Evolutionary conservation across 495 filamentous ascomycete species (phyloP).

Genomic region (Penicillium lagena): DNA sequence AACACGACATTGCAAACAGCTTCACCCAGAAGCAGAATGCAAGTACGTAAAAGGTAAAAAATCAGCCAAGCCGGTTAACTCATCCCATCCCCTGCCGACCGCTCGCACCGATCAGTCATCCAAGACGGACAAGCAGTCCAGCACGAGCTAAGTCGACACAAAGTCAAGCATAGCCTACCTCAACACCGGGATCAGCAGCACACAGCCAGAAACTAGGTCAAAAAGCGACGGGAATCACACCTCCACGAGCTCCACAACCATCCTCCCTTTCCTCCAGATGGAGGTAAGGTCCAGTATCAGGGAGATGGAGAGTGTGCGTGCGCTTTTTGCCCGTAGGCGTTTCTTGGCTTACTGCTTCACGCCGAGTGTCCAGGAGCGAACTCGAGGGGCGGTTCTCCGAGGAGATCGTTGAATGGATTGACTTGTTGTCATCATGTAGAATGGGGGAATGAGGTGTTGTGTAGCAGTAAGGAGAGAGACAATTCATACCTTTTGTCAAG

Average conservation of each 20-base stretch:
- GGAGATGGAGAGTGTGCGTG: conserved; percentile 23
- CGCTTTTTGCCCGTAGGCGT: too few species aligned
- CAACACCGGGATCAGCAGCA: conserved; percentile 14
- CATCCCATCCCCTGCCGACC: conserved; percentile 52
- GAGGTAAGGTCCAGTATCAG: conserved; percentile 57
- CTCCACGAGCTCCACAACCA: conserved; percentile 75
- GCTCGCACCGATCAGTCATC: conserved; percentile 32
- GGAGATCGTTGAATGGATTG: conserved; percentile 98
- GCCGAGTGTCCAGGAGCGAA: conserved; percentile 9
- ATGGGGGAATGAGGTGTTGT: conserved; percentile 6
- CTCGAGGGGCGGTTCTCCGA: conserved; percentile 51
- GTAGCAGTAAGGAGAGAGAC: conserved; percentile 1
- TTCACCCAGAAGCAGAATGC: conserved; percentile 4
- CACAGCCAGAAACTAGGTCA: conserved; percentile 11
- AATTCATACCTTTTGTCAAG: conserved; percentile 6
- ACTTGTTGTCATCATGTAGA: conserved; percentile 86
- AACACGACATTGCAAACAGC: conserved; percentile 1
- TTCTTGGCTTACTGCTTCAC: conserved; percentile 11
- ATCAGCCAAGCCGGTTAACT: conserved; percentile 64
- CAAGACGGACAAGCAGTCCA: conserved; percentile 50
- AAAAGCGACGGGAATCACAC: conserved; percentile 23
- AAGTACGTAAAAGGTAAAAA: conserved; percentile 9
- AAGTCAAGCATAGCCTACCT: conserved; percentile 43
- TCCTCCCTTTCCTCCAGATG: conserved; percentile 51
- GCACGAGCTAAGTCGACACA: conserved; percentile 24